Conservation (phyloP, 495 filamentous ascomycete species). For the Lepidopterella palustris region DNA sequence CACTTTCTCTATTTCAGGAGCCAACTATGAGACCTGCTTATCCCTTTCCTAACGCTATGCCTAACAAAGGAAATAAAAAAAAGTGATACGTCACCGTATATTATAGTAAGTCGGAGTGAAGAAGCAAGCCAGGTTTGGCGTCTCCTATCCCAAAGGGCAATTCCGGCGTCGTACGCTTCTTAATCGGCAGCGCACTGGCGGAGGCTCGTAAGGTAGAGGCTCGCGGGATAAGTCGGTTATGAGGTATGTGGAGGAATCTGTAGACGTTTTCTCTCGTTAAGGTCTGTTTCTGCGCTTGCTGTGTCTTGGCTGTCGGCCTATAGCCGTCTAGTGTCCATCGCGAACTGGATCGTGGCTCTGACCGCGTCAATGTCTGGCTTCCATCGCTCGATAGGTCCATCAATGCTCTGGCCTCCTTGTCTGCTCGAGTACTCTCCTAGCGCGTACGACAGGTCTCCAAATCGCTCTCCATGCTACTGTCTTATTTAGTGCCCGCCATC, state of each 20-base stretch:
- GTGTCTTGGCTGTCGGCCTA: too few relatives aligned
- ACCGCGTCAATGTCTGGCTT: background rate
- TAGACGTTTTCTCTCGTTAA: slow-evolving; percentile 4
- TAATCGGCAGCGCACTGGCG: slow-evolving; percentile 22
- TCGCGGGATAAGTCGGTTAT: slow-evolving; percentile 6
- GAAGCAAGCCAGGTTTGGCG: slow-evolving; percentile 3
- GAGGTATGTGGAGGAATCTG: background rate
- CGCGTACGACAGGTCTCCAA: too few relatives aligned
- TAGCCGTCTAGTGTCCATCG: background rate
- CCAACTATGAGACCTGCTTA: slow-evolving; percentile 21
- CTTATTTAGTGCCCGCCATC: too few relatives aligned
- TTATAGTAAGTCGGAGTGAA: slow-evolving; percentile 5
- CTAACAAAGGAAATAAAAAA: slow-evolving; percentile 25
- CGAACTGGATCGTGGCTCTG: background rate
- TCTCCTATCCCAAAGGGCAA: slow-evolving; percentile 14
- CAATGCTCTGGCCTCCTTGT: background rate
- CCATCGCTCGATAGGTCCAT: background rate
- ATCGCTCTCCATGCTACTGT: too few relatives aligned
- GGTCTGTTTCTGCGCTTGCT: slow-evolving; percentile 15
- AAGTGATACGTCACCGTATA: slow-evolving; percentile 13
- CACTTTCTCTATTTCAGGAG: slow-evolving; percentile 4
- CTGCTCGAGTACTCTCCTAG: too few relatives aligned
- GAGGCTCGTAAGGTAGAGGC: slow-evolving; percentile 9
- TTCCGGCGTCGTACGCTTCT: slow-evolving; percentile 24
- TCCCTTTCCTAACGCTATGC: slow-evolving; percentile 18